Base-by-base conservation (phyloP, 139 green algal genomes). In the Coccomyxa sp. region DNA sequence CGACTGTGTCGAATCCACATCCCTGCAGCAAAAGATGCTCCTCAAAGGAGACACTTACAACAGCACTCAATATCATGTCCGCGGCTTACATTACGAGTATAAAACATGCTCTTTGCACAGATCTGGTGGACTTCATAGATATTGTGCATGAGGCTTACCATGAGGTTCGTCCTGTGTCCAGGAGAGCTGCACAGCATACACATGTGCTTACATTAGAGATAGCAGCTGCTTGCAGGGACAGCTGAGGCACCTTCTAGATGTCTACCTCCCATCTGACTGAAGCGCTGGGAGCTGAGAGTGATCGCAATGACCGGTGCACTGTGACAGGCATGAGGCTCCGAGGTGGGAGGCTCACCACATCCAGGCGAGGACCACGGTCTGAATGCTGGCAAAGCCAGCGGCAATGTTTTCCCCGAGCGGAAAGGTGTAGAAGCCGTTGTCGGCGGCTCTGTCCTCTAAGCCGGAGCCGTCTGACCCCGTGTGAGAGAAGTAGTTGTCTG, bases 361-460 rank as follows among this genome's bases (percentile, higher is more conserved):
- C 80, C 80, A 84, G 31, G 75, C 80, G 12, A 84, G 39, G 33
- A 82, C 80, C 38, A 72, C 38, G 34, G 24, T 40, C 44, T 64
- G 39, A 18, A 84, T 58, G 31, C 18, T 74, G 55, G 78, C 73
- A 68, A 73, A 84, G 27, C 80, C 80, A 27, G 80, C 80, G 39
- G 80, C 80, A 34, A 84, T 84, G 41, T 84, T 84, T 38, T 84
- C 80, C 8, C 80, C 80, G 9, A 84, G 70, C 24, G 80, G 80
- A 33, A 78, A 84, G 1, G 75, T 80, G 16, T 69, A 33, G 41
- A 80, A 84, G 50, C 76, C 76, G 33, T 73, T 37, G 1, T 34
- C 14, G 24, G 73, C n/a, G n/a, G 38, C 71, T 16, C 80, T 39
- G 12, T 84, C 75, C n/a, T 54, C 39, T 35, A 84, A 36, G 8